These are phyloP conservation scores for Phyllosticta citriasiana DNA, from an alignment of 2,329 filamentous ascomycete species.

Conservation along the genomic window DNA sequence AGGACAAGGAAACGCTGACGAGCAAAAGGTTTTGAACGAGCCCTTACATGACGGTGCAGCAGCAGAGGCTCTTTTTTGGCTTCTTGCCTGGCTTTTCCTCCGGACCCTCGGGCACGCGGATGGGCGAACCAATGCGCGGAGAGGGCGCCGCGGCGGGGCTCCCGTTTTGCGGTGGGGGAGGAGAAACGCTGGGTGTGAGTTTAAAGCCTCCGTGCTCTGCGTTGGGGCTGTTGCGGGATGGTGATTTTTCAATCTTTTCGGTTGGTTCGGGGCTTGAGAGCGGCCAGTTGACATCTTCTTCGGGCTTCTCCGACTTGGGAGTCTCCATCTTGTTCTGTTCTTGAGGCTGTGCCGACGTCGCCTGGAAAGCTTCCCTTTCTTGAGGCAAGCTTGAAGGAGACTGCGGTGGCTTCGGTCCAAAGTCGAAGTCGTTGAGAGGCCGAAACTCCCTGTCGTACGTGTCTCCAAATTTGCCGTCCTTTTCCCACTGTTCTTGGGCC, in stretches of 20 bases:
- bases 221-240: background rate
- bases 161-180: slow-evolving; percentile 12
- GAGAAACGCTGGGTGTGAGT: slow-evolving; percentile 35
- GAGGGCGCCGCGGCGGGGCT: slow-evolving; percentile 19
- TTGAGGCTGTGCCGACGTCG: slow-evolving; percentile 7
- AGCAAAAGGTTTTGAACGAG: slow-evolving; percentile 1
- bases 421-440: slow-evolving; percentile 59
- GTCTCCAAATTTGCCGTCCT: slow-evolving; percentile 75
- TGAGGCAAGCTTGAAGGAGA: background rate
- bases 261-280: background rate
- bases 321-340: background rate
- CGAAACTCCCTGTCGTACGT: slow-evolving; percentile 83
- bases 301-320: background rate
- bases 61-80: slow-evolving; percentile 53
- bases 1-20: background rate
- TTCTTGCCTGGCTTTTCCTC: slow-evolving; percentile 38
- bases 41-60: slow-evolving; percentile 63
- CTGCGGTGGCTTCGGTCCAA: background rate
- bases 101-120: slow-evolving; percentile 43
- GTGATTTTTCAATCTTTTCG: background rate
- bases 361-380: slow-evolving; percentile 21
- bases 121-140: slow-evolving; percentile 32
- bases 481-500: slow-evolving; percentile 92
- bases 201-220: slow-evolving; percentile 37
- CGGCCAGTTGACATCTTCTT: background rate